These are phyloP conservation scores for Cyclotella distinguenda DNA, from an alignment of 108 stramenopile species.

Conservation along the genomic window DNA sequence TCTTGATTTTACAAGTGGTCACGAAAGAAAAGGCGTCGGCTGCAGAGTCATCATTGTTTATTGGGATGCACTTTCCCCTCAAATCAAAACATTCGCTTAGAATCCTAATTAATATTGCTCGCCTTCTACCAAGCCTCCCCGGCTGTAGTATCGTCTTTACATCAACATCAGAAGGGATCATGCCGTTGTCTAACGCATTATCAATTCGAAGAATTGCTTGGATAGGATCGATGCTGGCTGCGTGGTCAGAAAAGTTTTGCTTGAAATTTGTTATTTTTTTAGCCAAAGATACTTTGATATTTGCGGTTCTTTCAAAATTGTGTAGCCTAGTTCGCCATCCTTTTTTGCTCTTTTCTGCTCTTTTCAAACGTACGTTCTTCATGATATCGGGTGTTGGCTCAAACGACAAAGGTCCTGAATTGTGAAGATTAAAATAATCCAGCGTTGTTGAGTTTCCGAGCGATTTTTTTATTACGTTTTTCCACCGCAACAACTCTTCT, in stretches of 20 bases:
- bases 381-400: constrained; percentile 30
- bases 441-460: too few relatives aligned
- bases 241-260: background rate
- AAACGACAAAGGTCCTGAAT: constrained; percentile 22
- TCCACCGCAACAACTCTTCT: constrained; percentile 32
- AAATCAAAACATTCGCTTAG: constrained; percentile 60
- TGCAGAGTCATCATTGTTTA: background rate
- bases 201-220: constrained; percentile 63
- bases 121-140: constrained; percentile 49
- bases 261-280: constrained; percentile 20
- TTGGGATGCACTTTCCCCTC: constrained; percentile 73
- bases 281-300: constrained; percentile 1
- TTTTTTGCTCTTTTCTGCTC: constrained; percentile 54
- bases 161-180: constrained; percentile 46
- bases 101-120: constrained; percentile 52
- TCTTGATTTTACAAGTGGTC: constrained; percentile 2
- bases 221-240: constrained; percentile 22
- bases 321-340: constrained; percentile 55
- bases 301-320: constrained; percentile 21
- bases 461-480: constrained; percentile 7
- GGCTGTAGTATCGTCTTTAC: constrained; percentile 61
- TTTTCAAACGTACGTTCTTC: constrained; percentile 17
- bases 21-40: background rate
- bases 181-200: constrained; percentile 50
- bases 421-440: too few relatives aligned